Evolutionary conservation across 768 basidiomycete species (phyloP).

Genomic region (Piloderma croceum): DNA sequence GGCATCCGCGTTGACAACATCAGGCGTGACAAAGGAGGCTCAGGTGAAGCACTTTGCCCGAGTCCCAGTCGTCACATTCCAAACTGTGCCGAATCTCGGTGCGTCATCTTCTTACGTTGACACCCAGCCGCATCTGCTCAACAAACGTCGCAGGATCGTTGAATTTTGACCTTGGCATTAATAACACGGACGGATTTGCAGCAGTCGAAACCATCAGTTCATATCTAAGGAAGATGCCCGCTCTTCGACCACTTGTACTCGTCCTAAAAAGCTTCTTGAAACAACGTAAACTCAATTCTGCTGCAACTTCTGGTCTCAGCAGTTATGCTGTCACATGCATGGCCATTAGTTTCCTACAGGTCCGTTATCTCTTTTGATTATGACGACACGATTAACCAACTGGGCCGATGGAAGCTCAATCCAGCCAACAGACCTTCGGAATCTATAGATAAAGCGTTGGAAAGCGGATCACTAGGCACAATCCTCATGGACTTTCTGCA

Average conservation of each 20-base stretch:
- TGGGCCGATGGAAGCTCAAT: constrained; percentile 41
- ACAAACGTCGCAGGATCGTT: constrained; percentile 38
- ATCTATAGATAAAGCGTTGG: constrained; percentile 39
- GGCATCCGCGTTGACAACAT: constrained; percentile 37
- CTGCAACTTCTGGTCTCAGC: constrained; percentile 55
- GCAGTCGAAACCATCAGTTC: constrained; percentile 47
- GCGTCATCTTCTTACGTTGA: constrained; percentile 2
- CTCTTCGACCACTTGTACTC: constrained; percentile 53
- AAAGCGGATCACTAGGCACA: constrained; percentile 48
- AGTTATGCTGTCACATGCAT: constrained; percentile 63
- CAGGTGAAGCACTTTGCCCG: constrained; percentile 44
- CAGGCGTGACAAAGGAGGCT: constrained; percentile 38
- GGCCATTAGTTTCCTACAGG: constrained; percentile 66
- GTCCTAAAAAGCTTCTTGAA: constrained; percentile 58
- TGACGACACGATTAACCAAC: background rate
- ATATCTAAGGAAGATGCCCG: constrained; percentile 51
- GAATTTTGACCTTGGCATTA: constrained; percentile 62
- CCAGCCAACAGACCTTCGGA: constrained; percentile 48
- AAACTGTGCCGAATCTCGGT: constrained; percentile 39
- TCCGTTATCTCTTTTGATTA: constrained; percentile 22
- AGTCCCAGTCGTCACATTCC: constrained; percentile 63
- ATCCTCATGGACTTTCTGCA: constrained; percentile 61
- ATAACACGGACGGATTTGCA: constrained; percentile 51
- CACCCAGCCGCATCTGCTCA: background rate
- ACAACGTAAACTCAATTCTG: constrained; percentile 56